Evolutionary conservation across 768 basidiomycete species (phyloP), one percentile per base, ranked within the genome.

Genomic region (Lactarius sanguifluus): DNA sequence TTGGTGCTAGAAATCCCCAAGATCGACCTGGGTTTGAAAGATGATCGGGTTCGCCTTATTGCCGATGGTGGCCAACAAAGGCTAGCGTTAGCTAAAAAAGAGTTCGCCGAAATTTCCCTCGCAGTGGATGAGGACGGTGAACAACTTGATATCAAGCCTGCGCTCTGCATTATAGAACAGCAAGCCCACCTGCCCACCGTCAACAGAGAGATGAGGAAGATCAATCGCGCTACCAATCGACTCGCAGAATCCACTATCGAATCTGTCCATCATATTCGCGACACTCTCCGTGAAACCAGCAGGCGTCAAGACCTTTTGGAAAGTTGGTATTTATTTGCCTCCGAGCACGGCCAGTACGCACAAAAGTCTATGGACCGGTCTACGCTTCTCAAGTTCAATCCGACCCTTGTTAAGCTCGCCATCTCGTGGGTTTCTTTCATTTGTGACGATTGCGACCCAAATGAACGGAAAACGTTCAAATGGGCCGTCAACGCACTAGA

Each of bases 401-500:
- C 90, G 8, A 82, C 90, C 4, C 81, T 98, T 40, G 90, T 96
- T 76, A 89, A 87, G 67, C 84, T 98, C 61, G 94, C 96, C 12
- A 98, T 98, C 71, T 91, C 92, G 15, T 99, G 96, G 96, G 93
- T 98, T 40, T 90, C 94, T 54, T 98, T 99, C 81, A 96, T 98
- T 69, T 97, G 94, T 78, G 95, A 98, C 73, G 93, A 96, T 72
- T 99, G 97, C 78, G 92, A 97, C 71, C 94, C 96, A 9, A 90
- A 92, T 40, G 96, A 98, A 76, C 85, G 94, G 64, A 91, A 89
- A 76, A 98, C 94, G 0, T 99, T 99, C 83, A 90, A 92, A 74
- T 98, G 96, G 96, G 96, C 97, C 9, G 95, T 99, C 61, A 92
- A 90, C 65, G 96, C 97, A 2, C 85, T 99, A 36, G 94, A 97